Evolutionary conservation across 805 yeast genomes (phyloP).

Genomic region (Zygoascus flipseniorum): DNA sequence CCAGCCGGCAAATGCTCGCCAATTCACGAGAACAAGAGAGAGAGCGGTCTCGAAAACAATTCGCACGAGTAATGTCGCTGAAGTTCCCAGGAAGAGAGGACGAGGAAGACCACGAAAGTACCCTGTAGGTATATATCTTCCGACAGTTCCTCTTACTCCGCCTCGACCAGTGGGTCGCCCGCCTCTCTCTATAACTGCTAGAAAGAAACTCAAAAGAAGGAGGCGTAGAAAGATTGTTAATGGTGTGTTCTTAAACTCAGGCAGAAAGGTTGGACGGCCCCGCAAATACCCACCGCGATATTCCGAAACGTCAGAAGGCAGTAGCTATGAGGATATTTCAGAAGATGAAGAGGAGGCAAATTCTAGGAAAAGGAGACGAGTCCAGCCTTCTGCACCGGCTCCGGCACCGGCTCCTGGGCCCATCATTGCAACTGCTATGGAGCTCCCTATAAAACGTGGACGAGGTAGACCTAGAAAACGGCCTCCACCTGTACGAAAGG

Average conservation of each 20-base stretch:
- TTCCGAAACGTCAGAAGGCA: background rate
- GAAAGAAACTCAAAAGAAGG: no score
- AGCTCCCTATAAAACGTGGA: background rate
- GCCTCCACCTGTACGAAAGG: background rate
- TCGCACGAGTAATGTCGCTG: background rate
- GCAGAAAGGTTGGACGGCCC: background rate
- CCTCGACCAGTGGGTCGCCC: no score
- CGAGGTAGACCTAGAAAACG: background rate
- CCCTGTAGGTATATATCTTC: background rate
- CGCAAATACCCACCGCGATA: background rate
- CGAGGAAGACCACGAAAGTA: constrained; percentile 1
- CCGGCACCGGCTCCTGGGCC: background rate
- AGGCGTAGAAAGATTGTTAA: no score
- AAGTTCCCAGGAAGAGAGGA: constrained; percentile 1
- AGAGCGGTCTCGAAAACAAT: background rate
- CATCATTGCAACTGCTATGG: no score
- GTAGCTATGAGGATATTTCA: background rate
- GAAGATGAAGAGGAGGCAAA: background rate
- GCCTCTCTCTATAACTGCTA: no score
- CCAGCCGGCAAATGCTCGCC: no score
- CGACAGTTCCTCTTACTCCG: background rate
- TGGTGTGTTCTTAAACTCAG: background rate
- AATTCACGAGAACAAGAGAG: no score
- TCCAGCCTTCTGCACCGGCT: background rate
- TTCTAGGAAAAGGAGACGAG: background rate